Conservation (phyloP, 345 rosid genomes). For the Rhodamnia argentea region DNA sequence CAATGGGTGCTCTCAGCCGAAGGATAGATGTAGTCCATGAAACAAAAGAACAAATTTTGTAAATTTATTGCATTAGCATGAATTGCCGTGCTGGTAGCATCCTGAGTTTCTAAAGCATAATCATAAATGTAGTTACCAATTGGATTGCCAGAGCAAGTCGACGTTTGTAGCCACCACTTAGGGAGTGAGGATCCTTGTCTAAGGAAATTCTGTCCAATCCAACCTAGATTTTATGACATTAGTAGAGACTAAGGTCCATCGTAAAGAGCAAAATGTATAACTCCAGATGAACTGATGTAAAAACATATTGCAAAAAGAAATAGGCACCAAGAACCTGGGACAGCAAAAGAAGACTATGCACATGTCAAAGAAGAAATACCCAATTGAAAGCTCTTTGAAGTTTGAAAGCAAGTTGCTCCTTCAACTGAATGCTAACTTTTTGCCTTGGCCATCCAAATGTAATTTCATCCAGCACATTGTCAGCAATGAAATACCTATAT, state of each 20-base stretch:
- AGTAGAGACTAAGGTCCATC: not conserved
- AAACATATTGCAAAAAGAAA: not conserved
- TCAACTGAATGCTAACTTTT: slow-evolving; percentile 47
- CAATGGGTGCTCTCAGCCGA: not conserved
- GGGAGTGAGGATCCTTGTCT: slow-evolving; percentile 81
- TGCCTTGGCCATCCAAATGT: slow-evolving; percentile 93
- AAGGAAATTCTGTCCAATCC: slow-evolving; percentile 66
- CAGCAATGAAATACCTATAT: slow-evolving; percentile 73
- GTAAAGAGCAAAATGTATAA: not conserved
- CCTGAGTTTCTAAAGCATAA: not conserved
- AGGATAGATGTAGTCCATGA: not conserved
- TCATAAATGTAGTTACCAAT: slow-evolving; percentile 36
- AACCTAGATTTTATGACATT: slow-evolving; percentile 41
- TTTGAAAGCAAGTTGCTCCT: slow-evolving; percentile 54
- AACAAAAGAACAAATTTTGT: not conserved
- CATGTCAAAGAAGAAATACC: slow-evolving; percentile 33
- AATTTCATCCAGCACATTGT: slow-evolving; percentile 77
- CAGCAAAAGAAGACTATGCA: not conserved
- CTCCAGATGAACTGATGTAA: not conserved
- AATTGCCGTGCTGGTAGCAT: not conserved
- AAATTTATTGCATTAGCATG: not conserved
- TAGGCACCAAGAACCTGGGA: not conserved
- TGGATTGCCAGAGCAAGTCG: slow-evolving; percentile 91
- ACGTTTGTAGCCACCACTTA: slow-evolving; percentile 93
- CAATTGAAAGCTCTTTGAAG: slow-evolving; percentile 83